phyloP scores from a whole-genome alignment of 176 grass and related monocot species.

The Aegilops umbellulata region DNA sequence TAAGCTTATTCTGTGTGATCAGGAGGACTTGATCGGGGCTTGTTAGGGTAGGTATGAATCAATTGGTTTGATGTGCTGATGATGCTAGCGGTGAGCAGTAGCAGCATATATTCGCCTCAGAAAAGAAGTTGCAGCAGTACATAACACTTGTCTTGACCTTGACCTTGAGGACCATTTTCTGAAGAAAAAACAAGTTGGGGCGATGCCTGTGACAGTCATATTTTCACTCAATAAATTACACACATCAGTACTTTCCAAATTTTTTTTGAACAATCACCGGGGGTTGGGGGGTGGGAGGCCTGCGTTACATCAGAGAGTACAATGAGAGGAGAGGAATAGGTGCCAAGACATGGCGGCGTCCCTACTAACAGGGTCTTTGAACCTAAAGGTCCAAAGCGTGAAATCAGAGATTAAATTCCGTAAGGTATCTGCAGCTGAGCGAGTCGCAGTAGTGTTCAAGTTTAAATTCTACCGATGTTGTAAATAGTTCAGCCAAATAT shows the following conservation, averaged over 20 bases:
- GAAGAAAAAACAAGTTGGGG: not conserved
- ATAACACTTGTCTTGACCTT: not conserved
- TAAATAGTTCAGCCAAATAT: not conserved
- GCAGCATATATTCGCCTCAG: not conserved
- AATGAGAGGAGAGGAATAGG: no score
- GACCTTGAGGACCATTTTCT: not conserved
- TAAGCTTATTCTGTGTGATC: not conserved
- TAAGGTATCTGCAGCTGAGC: no score
- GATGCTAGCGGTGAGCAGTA: not conserved
- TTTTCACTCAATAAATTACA: no score
- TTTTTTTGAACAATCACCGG: no score
- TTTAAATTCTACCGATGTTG: not conserved
- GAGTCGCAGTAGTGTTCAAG: not conserved
- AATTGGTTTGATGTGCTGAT: not conserved
- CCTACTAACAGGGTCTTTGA: no score
- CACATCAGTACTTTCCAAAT: no score
- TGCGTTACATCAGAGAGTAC: no score
- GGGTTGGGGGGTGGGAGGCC: no score
- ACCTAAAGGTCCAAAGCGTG: no score
- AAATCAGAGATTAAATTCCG: no score
- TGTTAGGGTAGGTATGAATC: not conserved
- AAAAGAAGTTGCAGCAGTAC: not conserved
- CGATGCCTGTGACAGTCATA: not conserved
- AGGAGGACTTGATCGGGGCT: not conserved
- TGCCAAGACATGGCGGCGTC: no score